These are phyloP conservation scores for Garcia nutans DNA, from an alignment of 345 rosid species.

Conservation along the genomic window DNA sequence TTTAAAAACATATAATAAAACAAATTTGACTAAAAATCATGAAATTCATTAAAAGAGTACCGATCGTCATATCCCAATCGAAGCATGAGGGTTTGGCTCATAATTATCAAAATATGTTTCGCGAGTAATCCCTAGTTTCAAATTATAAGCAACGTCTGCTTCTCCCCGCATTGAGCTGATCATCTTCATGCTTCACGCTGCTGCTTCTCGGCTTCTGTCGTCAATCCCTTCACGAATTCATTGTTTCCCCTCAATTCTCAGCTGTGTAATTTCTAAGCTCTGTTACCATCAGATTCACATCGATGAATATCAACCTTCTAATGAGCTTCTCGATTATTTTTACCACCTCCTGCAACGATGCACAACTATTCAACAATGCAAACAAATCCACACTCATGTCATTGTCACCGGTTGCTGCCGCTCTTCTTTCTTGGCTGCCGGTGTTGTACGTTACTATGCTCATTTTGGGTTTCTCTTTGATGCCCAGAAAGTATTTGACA, in stretches of 20 bases:
- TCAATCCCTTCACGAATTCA: slow-evolving; percentile 10
- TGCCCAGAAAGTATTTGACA: slow-evolving; percentile 53
- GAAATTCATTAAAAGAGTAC: too few species aligned
- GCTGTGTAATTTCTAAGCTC: slow-evolving; percentile 12
- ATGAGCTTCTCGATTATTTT: slow-evolving; percentile 33
- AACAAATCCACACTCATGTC: slow-evolving; percentile 45
- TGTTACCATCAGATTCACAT: neutral
- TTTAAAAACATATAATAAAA: too few species aligned
- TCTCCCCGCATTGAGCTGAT: neutral
- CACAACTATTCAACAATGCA: slow-evolving; percentile 32
- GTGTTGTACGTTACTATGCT: slow-evolving; percentile 47
- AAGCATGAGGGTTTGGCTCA: too few species aligned
- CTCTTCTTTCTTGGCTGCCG: slow-evolving; percentile 59
- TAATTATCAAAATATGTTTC: too few species aligned
- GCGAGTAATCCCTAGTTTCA: too few species aligned
- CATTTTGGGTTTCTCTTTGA: slow-evolving; percentile 39
- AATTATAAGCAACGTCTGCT: too few species aligned
- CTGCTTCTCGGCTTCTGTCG: neutral
- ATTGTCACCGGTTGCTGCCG: slow-evolving; percentile 28
- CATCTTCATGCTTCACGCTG: slow-evolving; percentile 14
- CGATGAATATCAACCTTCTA: slow-evolving; percentile 16
- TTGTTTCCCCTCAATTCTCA: slow-evolving; percentile 18
- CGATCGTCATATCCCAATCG: too few species aligned
- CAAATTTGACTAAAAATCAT: too few species aligned
- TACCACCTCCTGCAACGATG: slow-evolving; percentile 42